phyloP scores from a whole-genome alignment of 1,284 basidiomycete genomes.

The Leccinum variabile region DNA sequence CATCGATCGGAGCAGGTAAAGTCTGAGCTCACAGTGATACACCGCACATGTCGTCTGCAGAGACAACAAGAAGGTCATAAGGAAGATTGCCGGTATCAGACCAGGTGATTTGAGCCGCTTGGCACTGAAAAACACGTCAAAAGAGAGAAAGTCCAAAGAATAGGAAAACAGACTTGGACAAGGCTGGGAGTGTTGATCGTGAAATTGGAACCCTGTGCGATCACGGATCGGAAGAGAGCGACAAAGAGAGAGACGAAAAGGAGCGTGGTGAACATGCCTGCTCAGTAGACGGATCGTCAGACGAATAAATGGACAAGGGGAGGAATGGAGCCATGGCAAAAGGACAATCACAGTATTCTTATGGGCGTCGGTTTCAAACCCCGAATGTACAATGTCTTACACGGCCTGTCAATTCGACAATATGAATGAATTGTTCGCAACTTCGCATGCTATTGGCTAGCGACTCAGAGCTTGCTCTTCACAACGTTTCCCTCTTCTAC shows the following conservation, averaged over 20 bases:
- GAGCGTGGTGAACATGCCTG: slow-evolving; percentile 74
- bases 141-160: not conserved
- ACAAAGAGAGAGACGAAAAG: slow-evolving; percentile 68
- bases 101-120: slow-evolving; percentile 55
- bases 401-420: not conserved
- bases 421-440: not conserved
- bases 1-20: not conserved
- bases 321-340: not conserved
- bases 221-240: slow-evolving; percentile 49
- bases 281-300: slow-evolving; percentile 19
- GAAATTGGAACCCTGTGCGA: slow-evolving; percentile 46
- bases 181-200: slow-evolving; percentile 51
- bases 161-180: slow-evolving; percentile 47
- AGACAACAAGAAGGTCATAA: slow-evolving; percentile 61
- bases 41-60: slow-evolving; percentile 55
- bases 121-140: slow-evolving; percentile 47
- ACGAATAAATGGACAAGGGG: slow-evolving; percentile 21
- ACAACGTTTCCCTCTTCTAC: slow-evolving; percentile 48
- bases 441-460: not conserved
- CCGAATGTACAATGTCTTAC: slow-evolving; percentile 20
- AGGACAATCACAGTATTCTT: slow-evolving; percentile 5
- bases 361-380: slow-evolving; percentile 20
- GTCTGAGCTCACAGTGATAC: slow-evolving; percentile 50
- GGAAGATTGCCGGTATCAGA: slow-evolving; percentile 41
- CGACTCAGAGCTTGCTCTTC: slow-evolving; percentile 52